Conservation (phyloP, 257 asterid species). For the Solanum verrucosum region DNA sequence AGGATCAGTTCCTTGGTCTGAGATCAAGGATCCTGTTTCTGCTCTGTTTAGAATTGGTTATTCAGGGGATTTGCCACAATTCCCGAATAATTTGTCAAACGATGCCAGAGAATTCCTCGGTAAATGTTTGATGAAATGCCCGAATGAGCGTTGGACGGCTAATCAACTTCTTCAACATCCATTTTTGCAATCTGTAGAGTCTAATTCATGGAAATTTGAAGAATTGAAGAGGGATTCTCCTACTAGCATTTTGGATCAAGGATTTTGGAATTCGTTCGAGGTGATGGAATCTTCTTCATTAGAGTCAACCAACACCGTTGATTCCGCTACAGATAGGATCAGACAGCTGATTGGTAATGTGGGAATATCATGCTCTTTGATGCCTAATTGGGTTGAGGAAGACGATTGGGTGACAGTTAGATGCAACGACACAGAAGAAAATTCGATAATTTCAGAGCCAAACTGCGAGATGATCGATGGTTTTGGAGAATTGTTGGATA, state of each 20-base stretch:
- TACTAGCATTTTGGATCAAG: slow-evolving; percentile 57
- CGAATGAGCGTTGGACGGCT: slow-evolving; percentile 55
- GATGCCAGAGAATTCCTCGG: slow-evolving; percentile 38
- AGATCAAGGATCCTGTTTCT: slow-evolving; percentile 57
- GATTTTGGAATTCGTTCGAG: slow-evolving; percentile 60
- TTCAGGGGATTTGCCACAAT: slow-evolving; percentile 49
- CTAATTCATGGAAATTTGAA: neutral
- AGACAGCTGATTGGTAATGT: slow-evolving; percentile 18
- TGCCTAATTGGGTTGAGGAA: slow-evolving; percentile 35
- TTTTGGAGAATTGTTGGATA: neutral
- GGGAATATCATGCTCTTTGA: neutral
- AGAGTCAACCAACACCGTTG: neutral
- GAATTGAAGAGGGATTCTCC: slow-evolving; percentile 43
- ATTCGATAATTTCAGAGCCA: neutral
- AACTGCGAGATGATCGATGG: neutral
- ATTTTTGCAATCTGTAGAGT: slow-evolving; percentile 23
- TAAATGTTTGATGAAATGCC: slow-evolving; percentile 46
- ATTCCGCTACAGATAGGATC: slow-evolving; percentile 38
- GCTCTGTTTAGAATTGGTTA: slow-evolving; percentile 56
- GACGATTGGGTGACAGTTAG: slow-evolving; percentile 67
- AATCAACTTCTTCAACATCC: slow-evolving; percentile 59
- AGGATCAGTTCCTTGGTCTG: slow-evolving; percentile 72
- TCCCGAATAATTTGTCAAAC: slow-evolving; percentile 47
- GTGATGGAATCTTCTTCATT: slow-evolving; percentile 12
- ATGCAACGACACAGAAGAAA: slow-evolving; percentile 25